Evolutionary conservation across 805 yeast species (phyloP).

Genomic region (Wickerhamomyces chambardii): DNA sequence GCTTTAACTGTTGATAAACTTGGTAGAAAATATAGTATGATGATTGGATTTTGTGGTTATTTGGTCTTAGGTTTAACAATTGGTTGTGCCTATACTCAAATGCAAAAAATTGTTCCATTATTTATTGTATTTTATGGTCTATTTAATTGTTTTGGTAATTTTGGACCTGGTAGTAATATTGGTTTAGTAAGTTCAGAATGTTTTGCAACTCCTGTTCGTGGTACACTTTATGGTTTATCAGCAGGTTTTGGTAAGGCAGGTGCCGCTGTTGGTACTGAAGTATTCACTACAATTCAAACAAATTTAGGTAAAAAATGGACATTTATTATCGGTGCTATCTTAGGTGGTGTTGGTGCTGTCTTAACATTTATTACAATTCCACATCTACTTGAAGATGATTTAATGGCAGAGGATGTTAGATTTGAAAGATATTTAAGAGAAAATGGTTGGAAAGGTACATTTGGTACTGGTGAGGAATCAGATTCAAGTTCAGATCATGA

Average conservation of each 20-base stretch:
- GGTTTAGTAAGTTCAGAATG: constrained; percentile 61
- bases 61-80: constrained; percentile 64
- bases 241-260: constrained; percentile 83
- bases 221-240: constrained; percentile 64
- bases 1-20: constrained; percentile 54
- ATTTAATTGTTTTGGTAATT: constrained; percentile 60
- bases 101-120: constrained; percentile 46
- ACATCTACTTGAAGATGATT: constrained; percentile 61
- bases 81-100: constrained; percentile 51
- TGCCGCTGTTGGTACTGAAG: constrained; percentile 75
- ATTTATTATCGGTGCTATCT: constrained; percentile 68
- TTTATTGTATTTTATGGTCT: constrained; percentile 69
- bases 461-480: constrained; percentile 22
- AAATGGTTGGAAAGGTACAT: constrained; percentile 46
- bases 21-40: constrained; percentile 67
- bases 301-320: constrained; percentile 67
- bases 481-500: not conserved
- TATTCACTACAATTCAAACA: constrained; percentile 60
- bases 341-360: constrained; percentile 57
- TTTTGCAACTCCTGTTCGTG: constrained; percentile 71
- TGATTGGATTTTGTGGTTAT: constrained; percentile 65
- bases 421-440: constrained; percentile 50
- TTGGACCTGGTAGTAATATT: constrained; percentile 75
- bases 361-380: constrained; percentile 58
- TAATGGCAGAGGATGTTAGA: constrained; percentile 50